Evolutionary conservation across 139 green algal genomes (phyloP).

Genomic region (Auxenochlorella protothecoides): DNA sequence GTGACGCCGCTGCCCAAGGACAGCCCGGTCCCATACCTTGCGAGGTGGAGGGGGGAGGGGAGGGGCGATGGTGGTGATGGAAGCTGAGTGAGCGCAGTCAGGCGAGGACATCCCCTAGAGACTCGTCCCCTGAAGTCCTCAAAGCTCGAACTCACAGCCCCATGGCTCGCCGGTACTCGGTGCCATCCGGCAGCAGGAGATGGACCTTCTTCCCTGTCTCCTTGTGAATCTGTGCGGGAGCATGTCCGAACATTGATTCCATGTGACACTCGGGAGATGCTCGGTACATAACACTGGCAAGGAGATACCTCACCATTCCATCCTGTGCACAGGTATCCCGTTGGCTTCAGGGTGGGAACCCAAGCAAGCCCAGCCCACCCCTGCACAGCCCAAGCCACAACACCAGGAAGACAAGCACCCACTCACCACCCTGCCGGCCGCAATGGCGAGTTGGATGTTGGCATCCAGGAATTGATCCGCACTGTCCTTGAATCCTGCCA

Average conservation of each 20-base stretch:
- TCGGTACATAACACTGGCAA: too few relatives aligned
- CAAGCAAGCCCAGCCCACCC: neutral
- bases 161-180: slow-evolving; percentile 62
- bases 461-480: slow-evolving; percentile 86
- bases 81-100: neutral
- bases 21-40: slow-evolving; percentile 56
- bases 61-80: neutral
- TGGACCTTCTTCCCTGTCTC: slow-evolving; percentile 50
- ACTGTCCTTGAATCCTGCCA: slow-evolving; percentile 67
- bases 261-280: too few relatives aligned
- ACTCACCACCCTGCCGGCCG: slow-evolving; percentile 44
- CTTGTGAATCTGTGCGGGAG: slow-evolving; percentile 32
- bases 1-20: slow-evolving; percentile 43
- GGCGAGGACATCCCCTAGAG: neutral
- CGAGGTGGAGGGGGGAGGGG: neutral
- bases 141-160: slow-evolving; percentile 37
- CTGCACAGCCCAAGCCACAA: too few relatives aligned
- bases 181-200: slow-evolving; percentile 69
- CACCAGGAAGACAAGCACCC: neutral
- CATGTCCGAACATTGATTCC: too few relatives aligned
- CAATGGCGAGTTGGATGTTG: slow-evolving; percentile 76
- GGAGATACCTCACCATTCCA: neutral
- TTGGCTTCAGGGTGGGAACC: neutral
- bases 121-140: neutral
- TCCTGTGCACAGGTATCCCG: neutral